Base-by-base conservation (phyloP, 2,329 filamentous ascomycete genomes). In the Alternaria incomplexa region DNA sequence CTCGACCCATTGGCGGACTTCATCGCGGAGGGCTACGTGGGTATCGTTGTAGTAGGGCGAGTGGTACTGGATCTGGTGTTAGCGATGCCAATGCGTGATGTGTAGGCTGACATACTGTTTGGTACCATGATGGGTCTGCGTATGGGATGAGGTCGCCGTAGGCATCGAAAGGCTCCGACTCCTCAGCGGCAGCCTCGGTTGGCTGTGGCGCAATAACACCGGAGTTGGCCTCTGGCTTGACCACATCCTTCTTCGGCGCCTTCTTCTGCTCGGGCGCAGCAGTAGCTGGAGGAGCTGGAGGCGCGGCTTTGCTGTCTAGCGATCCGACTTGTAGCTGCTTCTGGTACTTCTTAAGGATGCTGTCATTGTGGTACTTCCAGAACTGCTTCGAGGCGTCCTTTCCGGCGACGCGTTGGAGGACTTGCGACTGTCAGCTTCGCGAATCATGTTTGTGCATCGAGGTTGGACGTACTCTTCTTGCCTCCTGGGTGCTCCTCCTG, bases 1-100 rank as follows among this genome's bases (percentile, higher is more conserved):
- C 65, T 97, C 92, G 59, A 99, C 88, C 94, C 94, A 99, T 84
- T 93, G 87, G 76, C 96, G 92, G 64, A 97, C 86, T 85, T 99
- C 96, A 68, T 89, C 90, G 64, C 96, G 93, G 53, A 99, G 90
- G 55, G 93, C 93, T 60, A 89, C 94, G 81, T 99, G 96, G 6
- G 93, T 90, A 82, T 97, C 91, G 83, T 97, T 97, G 87, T 91
- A 97, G 87, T 97, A 98, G 26, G 95, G 93, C 2, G 95, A 97
- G 84, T 97, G 92, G 82, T 97, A 97, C 92, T 96, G 68, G 11
- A 30, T 20, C 22, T 25, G 20, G 13, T 22, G 53, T 74, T 44
- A 70, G 65, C 25, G 10, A 56, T 17, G 17, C 9, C 15, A 5
- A 6, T 44, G 20, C 13, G 8, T n/a, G 40, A 13, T 23, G 26